Evolutionary conservation across 1,284 basidiomycete genomes (phyloP).

Genomic region (Ceratobasidium sp.): DNA sequence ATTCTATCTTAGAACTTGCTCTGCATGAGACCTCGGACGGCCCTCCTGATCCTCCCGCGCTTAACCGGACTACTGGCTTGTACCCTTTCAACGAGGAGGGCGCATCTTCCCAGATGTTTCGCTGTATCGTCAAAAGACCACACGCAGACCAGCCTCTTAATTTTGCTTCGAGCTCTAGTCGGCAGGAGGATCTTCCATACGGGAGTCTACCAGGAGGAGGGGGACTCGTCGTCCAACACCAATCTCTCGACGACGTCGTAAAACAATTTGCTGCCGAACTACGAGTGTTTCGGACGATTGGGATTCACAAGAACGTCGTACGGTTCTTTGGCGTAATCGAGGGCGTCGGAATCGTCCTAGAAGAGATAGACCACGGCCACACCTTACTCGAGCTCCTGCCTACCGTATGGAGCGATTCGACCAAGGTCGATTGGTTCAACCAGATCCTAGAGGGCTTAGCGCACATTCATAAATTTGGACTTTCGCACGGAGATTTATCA

Average conservation of each 20-base stretch:
- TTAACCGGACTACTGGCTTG: constrained; percentile 36
- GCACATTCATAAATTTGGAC: constrained; percentile 79
- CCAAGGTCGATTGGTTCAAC: constrained; percentile 83
- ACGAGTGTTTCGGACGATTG: constrained; percentile 81
- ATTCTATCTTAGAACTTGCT: constrained; percentile 39
- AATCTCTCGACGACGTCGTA: constrained; percentile 69
- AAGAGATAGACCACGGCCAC: constrained; percentile 78
- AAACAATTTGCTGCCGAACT: constrained; percentile 86
- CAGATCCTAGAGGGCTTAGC: constrained; percentile 82
- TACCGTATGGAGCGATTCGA: constrained; percentile 51
- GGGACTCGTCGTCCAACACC: constrained; percentile 18
- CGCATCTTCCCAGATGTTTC: constrained; percentile 42
- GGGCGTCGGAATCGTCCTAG: constrained; percentile 87
- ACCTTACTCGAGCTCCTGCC: constrained; percentile 72
- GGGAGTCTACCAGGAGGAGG: constrained; percentile 15
- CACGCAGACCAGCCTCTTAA: constrained; percentile 35
- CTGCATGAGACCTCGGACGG: constrained; percentile 37
- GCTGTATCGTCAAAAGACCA: constrained; percentile 38
- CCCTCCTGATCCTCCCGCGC: constrained; percentile 40
- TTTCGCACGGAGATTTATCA: constrained; percentile 84
- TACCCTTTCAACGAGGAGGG: constrained; percentile 44
- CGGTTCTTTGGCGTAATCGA: constrained; percentile 84
- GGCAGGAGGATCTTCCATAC: not conserved
- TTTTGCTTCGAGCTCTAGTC: constrained; percentile 16
- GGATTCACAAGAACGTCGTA: constrained; percentile 80